Conservation (phyloP, 129 eudicot species). For the Saussurea involucrata region DNA sequence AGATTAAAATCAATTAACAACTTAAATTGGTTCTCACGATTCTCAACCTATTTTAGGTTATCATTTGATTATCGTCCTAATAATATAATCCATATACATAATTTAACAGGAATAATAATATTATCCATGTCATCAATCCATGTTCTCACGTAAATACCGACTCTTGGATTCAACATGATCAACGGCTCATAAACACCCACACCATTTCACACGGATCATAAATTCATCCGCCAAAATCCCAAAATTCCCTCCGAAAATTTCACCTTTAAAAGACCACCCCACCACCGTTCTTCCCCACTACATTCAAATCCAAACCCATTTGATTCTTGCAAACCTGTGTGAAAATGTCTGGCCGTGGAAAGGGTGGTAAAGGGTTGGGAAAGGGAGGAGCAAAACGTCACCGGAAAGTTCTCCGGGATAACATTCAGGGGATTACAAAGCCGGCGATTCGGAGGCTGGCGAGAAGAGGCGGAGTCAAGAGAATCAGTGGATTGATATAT, state of each 20-base stretch:
- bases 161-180: not conserved
- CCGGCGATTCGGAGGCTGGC: conserved; percentile 32
- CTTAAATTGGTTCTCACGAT: too few relatives aligned
- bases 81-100: too few relatives aligned
- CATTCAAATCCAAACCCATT: conserved; percentile 6
- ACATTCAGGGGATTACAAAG: conserved; percentile 35
- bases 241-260: not conserved
- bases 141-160: not conserved
- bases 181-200: not conserved
- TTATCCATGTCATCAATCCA: conserved; percentile 15
- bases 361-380: conserved; percentile 31
- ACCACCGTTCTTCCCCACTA: not conserved
- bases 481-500: conserved; percentile 31
- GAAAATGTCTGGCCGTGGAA: conserved; percentile 36
- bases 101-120: not conserved
- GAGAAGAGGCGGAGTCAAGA: conserved; percentile 36
- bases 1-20: too few relatives aligned
- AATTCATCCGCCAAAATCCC: conserved; percentile 12
- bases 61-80: too few relatives aligned
- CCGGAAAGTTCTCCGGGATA: conserved; percentile 31
- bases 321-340: not conserved
- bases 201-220: conserved; percentile 25
- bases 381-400: conserved; percentile 32
- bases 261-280: not conserved
- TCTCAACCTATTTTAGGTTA: too few relatives aligned